Conservation (phyloP, 108 stramenopile species). For the Pseudonitzschia delicatissima region DNA sequence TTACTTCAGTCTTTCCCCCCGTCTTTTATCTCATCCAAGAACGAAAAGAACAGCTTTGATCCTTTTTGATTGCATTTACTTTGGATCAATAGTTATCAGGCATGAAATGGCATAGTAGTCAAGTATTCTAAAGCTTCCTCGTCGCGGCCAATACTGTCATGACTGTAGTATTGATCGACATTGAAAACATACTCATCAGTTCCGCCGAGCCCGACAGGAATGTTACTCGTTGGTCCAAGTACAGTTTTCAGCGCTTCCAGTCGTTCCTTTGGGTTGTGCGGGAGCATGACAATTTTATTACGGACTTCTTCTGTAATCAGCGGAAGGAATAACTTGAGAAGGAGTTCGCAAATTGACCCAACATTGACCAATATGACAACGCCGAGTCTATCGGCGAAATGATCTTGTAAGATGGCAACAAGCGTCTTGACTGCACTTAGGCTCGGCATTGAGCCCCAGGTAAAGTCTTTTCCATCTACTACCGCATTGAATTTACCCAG, state of each 20-base stretch:
- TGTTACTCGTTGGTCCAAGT: constrained; percentile 45
- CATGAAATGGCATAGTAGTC: constrained; percentile 66
- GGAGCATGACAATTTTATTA: constrained; percentile 67
- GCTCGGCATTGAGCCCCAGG: constrained; percentile 38
- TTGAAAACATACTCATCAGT: constrained; percentile 54
- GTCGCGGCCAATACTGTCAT: constrained; percentile 35
- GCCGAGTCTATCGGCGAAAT: constrained; percentile 72
- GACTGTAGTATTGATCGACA: constrained; percentile 44
- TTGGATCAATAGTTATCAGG: no score
- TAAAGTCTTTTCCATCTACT: constrained; percentile 49
- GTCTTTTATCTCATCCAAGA: no score
- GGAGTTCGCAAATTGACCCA: constrained; percentile 39
- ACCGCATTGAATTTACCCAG: constrained; percentile 73
- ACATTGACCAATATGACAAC: constrained; percentile 57
- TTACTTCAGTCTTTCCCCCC: no score
- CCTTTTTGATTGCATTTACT: no score
- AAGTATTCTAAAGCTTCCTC: constrained; percentile 47
- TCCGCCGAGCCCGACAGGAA: constrained; percentile 65
- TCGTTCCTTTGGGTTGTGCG: constrained; percentile 34
- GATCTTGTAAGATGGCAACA: constrained; percentile 70
- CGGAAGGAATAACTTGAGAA: constrained; percentile 56
- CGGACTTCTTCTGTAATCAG: constrained; percentile 69
- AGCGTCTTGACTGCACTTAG: constrained; percentile 42
- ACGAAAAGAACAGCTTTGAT: no score
- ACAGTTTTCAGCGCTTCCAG: constrained; percentile 46